Percentiles rank a stretch among this genome's conserved stretches.
These are phyloP conservation scores for Magnaporthales sp. DNA, from an alignment of 2,329 filamentous ascomycete species.

Conservation along the genomic window DNA sequence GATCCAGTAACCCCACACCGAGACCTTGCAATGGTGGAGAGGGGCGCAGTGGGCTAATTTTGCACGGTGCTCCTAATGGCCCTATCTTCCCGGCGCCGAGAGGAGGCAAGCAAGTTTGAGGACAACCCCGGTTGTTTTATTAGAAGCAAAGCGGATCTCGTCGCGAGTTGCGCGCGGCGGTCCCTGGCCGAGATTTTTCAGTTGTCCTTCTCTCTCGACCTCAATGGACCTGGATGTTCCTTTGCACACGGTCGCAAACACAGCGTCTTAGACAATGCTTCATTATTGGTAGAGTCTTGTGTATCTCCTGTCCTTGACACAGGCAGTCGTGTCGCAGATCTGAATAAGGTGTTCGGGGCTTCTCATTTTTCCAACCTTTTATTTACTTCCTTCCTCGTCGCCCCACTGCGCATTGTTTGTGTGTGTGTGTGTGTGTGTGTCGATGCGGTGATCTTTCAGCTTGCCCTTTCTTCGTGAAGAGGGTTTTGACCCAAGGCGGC, in stretches of 20 bases:
- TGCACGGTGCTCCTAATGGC: not conserved
- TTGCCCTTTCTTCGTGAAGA: not conserved
- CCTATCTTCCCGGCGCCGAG: constrained; percentile 1
- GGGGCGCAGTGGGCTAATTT: not conserved
- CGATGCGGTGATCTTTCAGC: not conserved
- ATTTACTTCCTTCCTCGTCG: not conserved
- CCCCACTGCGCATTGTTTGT: not conserved
- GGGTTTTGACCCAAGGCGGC: not conserved
- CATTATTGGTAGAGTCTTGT: not conserved
- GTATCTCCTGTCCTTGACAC: not conserved
- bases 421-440: not conserved
- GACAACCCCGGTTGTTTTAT: not conserved
- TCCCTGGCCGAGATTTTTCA: not conserved
- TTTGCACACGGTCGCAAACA: not conserved
- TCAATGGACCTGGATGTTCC: not conserved
- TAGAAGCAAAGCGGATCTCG: constrained; percentile 1
- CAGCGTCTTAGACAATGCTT: not conserved
- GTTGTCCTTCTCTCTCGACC: not conserved
- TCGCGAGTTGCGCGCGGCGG: not conserved
- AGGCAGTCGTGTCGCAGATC: not conserved
- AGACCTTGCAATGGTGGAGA: not conserved
- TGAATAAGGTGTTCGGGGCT: not conserved
- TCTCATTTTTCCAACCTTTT: not conserved
- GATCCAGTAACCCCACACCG: not conserved
- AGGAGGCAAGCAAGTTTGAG: not conserved